A percentile compares a stretch with the other conserved stretches of the same genome.
phyloP scores from a whole-genome alignment of 1,139 yeast species.

The Geotrichum fermentans region DNA sequence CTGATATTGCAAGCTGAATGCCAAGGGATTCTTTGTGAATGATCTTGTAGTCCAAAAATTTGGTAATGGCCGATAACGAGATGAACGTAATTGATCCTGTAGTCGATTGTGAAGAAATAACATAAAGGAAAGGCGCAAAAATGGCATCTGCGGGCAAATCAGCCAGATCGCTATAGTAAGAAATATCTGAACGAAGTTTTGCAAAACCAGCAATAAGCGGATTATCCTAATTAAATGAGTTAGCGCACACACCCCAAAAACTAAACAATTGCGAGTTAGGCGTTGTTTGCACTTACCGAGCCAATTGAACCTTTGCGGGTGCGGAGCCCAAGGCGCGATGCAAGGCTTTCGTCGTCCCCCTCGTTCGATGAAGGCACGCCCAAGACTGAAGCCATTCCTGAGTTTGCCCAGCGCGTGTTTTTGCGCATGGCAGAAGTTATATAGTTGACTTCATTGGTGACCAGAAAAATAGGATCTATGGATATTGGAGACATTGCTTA shows the following conservation, averaged over 20 bases:
- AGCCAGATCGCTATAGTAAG: slow-evolving; percentile 50
- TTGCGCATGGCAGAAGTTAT: slow-evolving; percentile 91
- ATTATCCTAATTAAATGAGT: slow-evolving; percentile 40
- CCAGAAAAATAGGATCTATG: slow-evolving; percentile 76
- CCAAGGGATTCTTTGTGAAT: slow-evolving; percentile 45
- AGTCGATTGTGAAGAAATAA: slow-evolving; percentile 79
- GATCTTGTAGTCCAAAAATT: slow-evolving; percentile 60
- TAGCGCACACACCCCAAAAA: background rate
- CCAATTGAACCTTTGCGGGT: slow-evolving; percentile 1
- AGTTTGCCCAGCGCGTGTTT: slow-evolving; percentile 70
- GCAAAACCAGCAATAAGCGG: slow-evolving; percentile 80
- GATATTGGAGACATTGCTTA: slow-evolving; percentile 29
- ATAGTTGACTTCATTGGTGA: slow-evolving; percentile 81
- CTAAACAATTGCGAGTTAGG: too few species aligned
- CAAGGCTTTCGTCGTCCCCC: slow-evolving; percentile 29
- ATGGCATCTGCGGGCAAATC: slow-evolving; percentile 68
- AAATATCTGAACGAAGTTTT: slow-evolving; percentile 66
- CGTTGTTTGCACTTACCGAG: slow-evolving; percentile 2
- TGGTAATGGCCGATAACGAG: slow-evolving; percentile 71
- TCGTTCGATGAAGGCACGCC: slow-evolving; percentile 41
- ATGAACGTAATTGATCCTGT: slow-evolving; percentile 81
- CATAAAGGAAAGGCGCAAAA: slow-evolving; percentile 78
- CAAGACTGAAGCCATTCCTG: slow-evolving; percentile 84
- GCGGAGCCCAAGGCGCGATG: slow-evolving; percentile 30
- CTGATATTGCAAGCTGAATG: slow-evolving; percentile 48